Evolutionary conservation across 305 asterid species (phyloP), one percentile per base, ranked within the genome.

Genomic region (Salvia sclarea): DNA sequence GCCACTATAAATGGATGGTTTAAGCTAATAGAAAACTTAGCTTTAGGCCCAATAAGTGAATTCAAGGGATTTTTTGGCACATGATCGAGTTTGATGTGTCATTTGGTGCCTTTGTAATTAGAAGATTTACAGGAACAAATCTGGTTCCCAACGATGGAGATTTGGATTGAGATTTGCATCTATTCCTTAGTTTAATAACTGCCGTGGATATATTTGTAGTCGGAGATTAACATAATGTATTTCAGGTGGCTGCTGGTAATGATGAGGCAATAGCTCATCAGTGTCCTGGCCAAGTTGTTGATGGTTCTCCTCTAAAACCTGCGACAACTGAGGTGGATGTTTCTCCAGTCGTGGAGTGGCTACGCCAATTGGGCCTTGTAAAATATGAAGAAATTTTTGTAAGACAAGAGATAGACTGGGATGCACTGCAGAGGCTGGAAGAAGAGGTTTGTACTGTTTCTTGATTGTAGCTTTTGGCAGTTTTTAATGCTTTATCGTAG

Each of bases 351-450:
- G 73, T 79, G 35, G 85, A 81, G 68, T 94, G 96, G 99, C 81
- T 94, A 28, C 82, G 68, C 12, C 79, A 81, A 35, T 81, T 94
- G 69, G 99, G 92, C 75, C 96, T 94, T 44, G 76, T 78, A 21
- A 89, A 84, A 62, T 94, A 94, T 77, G 99, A 85, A 81, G 93
- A 91, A 25, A 45, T 79, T 25, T 94, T 94, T 62, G 80, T 82
- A 1, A 75, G 73, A 52, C 91, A 94, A 70, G 99, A 94, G 80
- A 85, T 94, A 63, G 96, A 89, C 64, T 87, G 95, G 99, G 96
- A 83, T 21, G 84, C 93, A 25, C 74, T 94, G 69, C 85, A 82
- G 75, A 80, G 86, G 87, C 78, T 94, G 64, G 83, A 90, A 28
- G 98, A 94, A 80, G 99, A 94, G 99, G 98, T 93, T 56, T 67